Conservation (phyloP, 345 rosid species). For the Gossypium thurberi region DNA sequence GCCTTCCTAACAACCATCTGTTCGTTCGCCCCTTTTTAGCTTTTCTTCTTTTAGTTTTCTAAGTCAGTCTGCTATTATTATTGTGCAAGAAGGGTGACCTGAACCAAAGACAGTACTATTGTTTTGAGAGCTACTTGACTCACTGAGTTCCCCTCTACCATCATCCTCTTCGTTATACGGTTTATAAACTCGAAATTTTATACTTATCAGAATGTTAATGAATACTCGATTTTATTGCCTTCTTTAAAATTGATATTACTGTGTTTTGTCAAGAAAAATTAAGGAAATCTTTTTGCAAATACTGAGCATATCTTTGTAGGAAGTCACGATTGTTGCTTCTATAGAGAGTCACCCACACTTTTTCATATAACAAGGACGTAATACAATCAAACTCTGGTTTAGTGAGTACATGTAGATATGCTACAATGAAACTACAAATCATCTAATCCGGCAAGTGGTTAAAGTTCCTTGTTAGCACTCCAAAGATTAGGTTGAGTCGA, state of each 20-base stretch:
- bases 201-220: too few species aligned
- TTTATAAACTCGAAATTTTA: too few species aligned
- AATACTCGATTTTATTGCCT: too few species aligned
- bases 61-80: not conserved
- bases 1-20: conserved; percentile 25
- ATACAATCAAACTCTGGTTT: too few species aligned
- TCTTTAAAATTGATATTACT: too few species aligned
- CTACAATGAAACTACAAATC: too few species aligned
- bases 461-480: too few species aligned
- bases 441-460: too few species aligned
- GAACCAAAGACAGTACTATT: not conserved
- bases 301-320: not conserved
- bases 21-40: not conserved
- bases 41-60: not conserved
- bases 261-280: not conserved
- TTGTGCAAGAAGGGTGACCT: conserved; percentile 3
- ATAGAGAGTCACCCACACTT: not conserved
- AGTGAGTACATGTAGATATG: too few species aligned
- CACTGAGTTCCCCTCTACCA: not conserved
- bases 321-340: not conserved
- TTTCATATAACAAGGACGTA: too few species aligned
- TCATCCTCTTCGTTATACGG: not conserved
- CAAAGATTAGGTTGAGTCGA: too few species aligned
- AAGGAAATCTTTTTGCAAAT: too few species aligned
- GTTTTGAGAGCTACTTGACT: not conserved